Conservation (phyloP, 2,329 filamentous ascomycete genomes). For the Fusarium sp. region DNA sequence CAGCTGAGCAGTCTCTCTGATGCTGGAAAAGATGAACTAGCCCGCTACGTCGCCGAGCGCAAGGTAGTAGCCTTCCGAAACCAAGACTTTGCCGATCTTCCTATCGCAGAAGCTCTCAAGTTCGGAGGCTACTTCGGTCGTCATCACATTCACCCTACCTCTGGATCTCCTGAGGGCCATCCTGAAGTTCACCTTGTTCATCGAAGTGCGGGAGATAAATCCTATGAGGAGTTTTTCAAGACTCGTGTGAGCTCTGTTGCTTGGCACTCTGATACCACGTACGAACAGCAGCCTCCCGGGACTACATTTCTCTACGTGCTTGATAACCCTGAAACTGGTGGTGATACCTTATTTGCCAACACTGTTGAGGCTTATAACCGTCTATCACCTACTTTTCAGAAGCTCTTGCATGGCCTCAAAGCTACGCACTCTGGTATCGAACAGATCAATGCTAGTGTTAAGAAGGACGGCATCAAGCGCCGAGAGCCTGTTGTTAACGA, state of each 20-base stretch:
- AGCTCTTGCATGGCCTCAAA: slow-evolving; percentile 82
- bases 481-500: slow-evolving; percentile 80
- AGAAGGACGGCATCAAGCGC: slow-evolving; percentile 76
- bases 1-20: slow-evolving; percentile 77
- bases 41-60: slow-evolving; percentile 79
- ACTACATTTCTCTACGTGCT: slow-evolving; percentile 91
- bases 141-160: slow-evolving; percentile 85
- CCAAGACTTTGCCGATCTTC: slow-evolving; percentile 78
- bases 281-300: slow-evolving; percentile 88
- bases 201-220: slow-evolving; percentile 67
- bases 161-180: slow-evolving; percentile 77
- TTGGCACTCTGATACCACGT: slow-evolving; percentile 91
- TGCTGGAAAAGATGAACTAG: slow-evolving; percentile 81
- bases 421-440: slow-evolving; percentile 87
- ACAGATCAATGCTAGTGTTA: slow-evolving; percentile 78
- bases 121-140: slow-evolving; percentile 82
- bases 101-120: slow-evolving; percentile 76
- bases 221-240: slow-evolving; percentile 69
- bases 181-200: slow-evolving; percentile 85
- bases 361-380: slow-evolving; percentile 84
- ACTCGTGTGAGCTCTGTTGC: slow-evolving; percentile 83
- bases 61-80: slow-evolving; percentile 84
- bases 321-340: slow-evolving; percentile 83
- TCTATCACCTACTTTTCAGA: slow-evolving; percentile 81
- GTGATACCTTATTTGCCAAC: slow-evolving; percentile 87